These are phyloP conservation scores for Ganoderma sinense DNA, from an alignment of 1,284 basidiomycete genomes.

Conservation along the genomic window DNA sequence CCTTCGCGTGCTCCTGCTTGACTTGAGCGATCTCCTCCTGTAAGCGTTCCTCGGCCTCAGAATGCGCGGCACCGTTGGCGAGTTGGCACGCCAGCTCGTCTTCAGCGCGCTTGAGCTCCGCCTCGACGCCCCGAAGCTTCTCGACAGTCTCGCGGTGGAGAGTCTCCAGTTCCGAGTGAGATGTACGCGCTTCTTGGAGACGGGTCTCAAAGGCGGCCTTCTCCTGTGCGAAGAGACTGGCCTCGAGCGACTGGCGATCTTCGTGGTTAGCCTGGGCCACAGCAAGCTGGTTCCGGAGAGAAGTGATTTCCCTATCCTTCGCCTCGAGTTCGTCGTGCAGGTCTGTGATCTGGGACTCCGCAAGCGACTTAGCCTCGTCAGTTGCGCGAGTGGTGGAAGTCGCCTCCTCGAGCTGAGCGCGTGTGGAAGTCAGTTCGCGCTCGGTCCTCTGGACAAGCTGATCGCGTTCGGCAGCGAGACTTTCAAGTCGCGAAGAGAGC, in stretches of 20 bases:
- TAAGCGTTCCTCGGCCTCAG: constrained; percentile 30
- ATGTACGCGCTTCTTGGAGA: constrained; percentile 33
- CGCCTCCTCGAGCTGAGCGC: constrained; percentile 27
- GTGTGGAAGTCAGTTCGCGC: constrained; percentile 39
- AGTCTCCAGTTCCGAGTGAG: constrained; percentile 31
- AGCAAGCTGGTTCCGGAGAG: constrained; percentile 36
- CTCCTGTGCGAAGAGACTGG: constrained; percentile 28
- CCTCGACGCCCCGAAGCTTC: constrained; percentile 32
- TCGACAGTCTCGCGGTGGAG: constrained; percentile 32
- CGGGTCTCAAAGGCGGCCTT: constrained; percentile 38
- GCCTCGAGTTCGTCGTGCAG: constrained; percentile 34
- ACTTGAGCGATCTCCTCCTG: constrained; percentile 42
- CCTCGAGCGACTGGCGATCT: constrained; percentile 26
- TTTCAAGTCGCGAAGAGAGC: constrained; percentile 19
- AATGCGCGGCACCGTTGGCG: constrained; percentile 25
- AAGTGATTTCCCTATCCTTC: constrained; percentile 39
- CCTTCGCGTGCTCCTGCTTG: constrained; percentile 47
- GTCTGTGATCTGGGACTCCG: constrained; percentile 30
- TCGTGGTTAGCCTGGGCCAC: constrained; percentile 28
- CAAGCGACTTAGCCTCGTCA: constrained; percentile 21
- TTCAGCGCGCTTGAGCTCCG: constrained; percentile 34
- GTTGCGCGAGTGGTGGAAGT: constrained; percentile 14
- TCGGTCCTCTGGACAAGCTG: constrained; percentile 19
- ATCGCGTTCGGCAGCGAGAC: constrained; percentile 22
- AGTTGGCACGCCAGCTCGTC: constrained; percentile 34